Conservation (phyloP, 495 filamentous ascomycete genomes). For the Pseudotulostoma volvatum region DNA sequence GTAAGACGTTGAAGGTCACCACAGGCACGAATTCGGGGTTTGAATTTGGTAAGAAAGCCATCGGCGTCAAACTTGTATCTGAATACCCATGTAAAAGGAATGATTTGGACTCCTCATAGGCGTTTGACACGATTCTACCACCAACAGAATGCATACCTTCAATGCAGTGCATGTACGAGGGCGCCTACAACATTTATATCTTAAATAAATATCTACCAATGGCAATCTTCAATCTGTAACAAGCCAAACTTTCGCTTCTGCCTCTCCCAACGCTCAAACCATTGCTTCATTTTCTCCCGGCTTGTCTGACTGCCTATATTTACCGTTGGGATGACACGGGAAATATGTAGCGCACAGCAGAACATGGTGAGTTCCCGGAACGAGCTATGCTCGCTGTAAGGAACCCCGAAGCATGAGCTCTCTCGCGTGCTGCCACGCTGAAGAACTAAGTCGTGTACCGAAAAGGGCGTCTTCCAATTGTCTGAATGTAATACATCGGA, state of each 20-base stretch:
- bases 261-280: constrained; percentile 76
- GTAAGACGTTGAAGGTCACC: constrained; percentile 11
- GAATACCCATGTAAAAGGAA: constrained; percentile 7
- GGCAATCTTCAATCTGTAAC: constrained; percentile 32
- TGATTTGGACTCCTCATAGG: constrained; percentile 1
- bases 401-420: constrained; percentile 74
- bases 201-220: too few relatives aligned
- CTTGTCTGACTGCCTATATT: constrained; percentile 62
- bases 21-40: constrained; percentile 13
- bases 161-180: too few relatives aligned
- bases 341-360: constrained; percentile 70
- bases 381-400: constrained; percentile 87
- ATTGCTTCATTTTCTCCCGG: constrained; percentile 73
- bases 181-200: too few relatives aligned
- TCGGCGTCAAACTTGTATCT: constrained; percentile 10
- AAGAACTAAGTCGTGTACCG: constrained; percentile 46
- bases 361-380: constrained; percentile 93
- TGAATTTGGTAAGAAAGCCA: constrained; percentile 11
- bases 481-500: constrained; percentile 52
- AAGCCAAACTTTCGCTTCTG: constrained; percentile 71
- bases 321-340: constrained; percentile 81
- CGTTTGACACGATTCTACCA: neutral
- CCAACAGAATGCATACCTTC: too few relatives aligned
- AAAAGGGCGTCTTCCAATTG: constrained; percentile 58
- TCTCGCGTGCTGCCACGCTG: constrained; percentile 63